Evolutionary conservation across 2,329 filamentous ascomycete species (phyloP), one percentile per base, ranked within the genome.

Genomic region (Xylariaceae sp.): DNA sequence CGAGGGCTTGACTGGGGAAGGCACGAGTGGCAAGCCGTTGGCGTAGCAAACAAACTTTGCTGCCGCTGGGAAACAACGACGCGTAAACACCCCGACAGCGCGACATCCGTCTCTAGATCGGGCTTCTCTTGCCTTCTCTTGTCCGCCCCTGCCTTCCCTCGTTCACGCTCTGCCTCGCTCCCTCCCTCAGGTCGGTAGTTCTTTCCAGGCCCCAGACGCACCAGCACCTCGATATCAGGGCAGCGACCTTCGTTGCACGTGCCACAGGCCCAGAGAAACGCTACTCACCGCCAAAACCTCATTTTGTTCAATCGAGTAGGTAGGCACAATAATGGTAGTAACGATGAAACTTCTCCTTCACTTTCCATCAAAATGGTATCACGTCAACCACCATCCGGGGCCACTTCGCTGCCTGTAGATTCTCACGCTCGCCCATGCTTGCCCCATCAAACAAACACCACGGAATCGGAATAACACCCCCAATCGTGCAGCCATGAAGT

Each of bases 401-500:
- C 10, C 41, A 41, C 44, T 57, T 34, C 48, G 51, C 34, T 44
- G 41, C 13, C 41, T n/a, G 17, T 52, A n/a, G 8, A 34, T 30
- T 41, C 4, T 30, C 23, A 30, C 23, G 5, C 23, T 30, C 23
- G 35, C 17, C 2, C 9, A 23, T 2, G 5, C 37, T 15, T 15
- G 23, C 41, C 50, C 50, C 35, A 39, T 58, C 47, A 18, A 60
- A 47, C 47, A 58, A 39, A 53, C 30, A 55, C n/a, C 53, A 17
- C 11, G 23, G 18, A 15, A 39, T 18, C 47, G 39, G 41, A 30
- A 56, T 54, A 45, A 47, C 53, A 39, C n/a, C 57, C 35, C 49
- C 44, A 50, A 45, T 57, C 34, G 18, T 61, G 59, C 57, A 61
- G 53, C 18, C 60, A 48, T 53, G 57, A 53, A 58, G 55, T 51